Evolutionary conservation across 345 rosid genomes (phyloP), one percentile per base, ranked within the genome.

Genomic region (Aethionema arabicum): DNA sequence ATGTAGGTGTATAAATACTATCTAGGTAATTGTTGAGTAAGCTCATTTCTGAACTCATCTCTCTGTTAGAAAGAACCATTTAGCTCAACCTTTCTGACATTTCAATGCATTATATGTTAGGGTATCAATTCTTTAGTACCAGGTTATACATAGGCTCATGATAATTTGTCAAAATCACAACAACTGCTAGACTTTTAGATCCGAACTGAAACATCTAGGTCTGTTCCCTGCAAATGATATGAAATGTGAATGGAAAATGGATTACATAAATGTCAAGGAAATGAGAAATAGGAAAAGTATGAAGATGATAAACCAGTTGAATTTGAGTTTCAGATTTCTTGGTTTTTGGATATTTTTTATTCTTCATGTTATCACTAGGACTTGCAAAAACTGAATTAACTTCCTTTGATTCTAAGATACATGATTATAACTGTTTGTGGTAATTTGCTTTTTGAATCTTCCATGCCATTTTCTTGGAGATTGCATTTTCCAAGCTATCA

Each of bases 11-110:
- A 45, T 12, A 11, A 9, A 33, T 39, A 27, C 16, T 11, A 29
- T 70, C 5, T 50, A 11, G 6, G 58, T 57, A 30, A 12, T 39
- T n/a, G 10, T 11, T 66, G 43, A 2, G 42, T 32, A 8, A 10
- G 42, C 15, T 58, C 11, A 14, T 40, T 50, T 56, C 4, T 21
- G 10, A 4, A 0, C 4, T 11, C 33, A 40, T 48, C 16, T 58
- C 3, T 33, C 21, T 49, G 33, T 50, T 49, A 13, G 66, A 7
- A 12, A 42, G 13, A 38, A 59, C 13, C 56, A 32, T 2, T 37
- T 45, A 8, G 14, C 55, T 11, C 44, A 40, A 21, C 27, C 2
- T 21, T 21, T 21, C 27, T 21, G 27, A 21, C 27, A 21, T 21
- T 21, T 21, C 27, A 21, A 2, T 21, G 27, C 27, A 1, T 21